Conservation (phyloP, 352 stramenopile species). For the Globisporangium perplexum region DNA sequence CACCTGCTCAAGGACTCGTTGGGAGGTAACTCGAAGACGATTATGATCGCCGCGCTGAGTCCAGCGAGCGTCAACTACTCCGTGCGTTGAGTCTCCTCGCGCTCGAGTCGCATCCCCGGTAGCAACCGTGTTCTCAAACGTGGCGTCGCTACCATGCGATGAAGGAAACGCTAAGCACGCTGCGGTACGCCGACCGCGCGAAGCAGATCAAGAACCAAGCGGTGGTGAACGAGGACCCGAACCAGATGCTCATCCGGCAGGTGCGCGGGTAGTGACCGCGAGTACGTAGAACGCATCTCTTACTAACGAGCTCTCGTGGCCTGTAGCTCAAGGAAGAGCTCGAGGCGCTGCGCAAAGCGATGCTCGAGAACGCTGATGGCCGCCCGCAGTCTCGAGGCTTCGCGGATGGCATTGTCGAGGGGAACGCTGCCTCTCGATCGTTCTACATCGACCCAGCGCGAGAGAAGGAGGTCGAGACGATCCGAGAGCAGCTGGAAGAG, state of each 20-base stretch:
- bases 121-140: background rate
- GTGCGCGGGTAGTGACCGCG: constrained; percentile 12
- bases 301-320: background rate
- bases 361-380: constrained; percentile 58
- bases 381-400: constrained; percentile 46
- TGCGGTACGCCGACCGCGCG: constrained; percentile 88
- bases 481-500: constrained; percentile 73
- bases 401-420: constrained; percentile 13
- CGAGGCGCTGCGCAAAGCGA: constrained; percentile 55
- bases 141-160: constrained; percentile 1
- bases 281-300: background rate
- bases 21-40: constrained; percentile 87
- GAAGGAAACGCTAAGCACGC: constrained; percentile 87
- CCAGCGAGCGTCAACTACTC: constrained; percentile 87
- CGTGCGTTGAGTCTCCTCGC: constrained; percentile 13
- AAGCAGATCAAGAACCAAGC: constrained; percentile 94
- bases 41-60: constrained; percentile 88
- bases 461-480: constrained; percentile 49
- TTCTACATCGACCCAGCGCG: constrained; percentile 35
- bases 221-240: constrained; percentile 90
- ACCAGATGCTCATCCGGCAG: constrained; percentile 80
- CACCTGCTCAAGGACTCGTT: constrained; percentile 84
- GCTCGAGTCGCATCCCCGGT: background rate
- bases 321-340: constrained; percentile 74
- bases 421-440: constrained; percentile 14